These are phyloP conservation scores for Neoascochyta sp. DNA, from an alignment of 2,329 filamentous ascomycete species.

Conservation along the genomic window DNA sequence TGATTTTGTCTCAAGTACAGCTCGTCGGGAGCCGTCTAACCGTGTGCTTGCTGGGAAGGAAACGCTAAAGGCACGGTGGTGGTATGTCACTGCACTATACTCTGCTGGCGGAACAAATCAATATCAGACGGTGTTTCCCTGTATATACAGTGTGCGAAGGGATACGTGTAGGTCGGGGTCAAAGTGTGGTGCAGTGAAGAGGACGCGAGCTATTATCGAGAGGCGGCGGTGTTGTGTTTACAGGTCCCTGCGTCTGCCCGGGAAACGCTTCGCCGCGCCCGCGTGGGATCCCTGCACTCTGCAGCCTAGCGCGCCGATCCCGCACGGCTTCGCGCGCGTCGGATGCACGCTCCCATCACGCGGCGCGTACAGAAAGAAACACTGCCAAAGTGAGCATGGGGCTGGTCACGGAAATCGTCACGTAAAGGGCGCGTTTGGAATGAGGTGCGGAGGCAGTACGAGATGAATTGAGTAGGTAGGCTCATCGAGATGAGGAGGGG, in stretches of 20 bases:
- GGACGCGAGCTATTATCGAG: conserved; percentile 1
- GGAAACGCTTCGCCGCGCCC: conserved; percentile 15
- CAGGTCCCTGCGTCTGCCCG: conserved; percentile 17
- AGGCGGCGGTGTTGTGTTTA: conserved; percentile 15
- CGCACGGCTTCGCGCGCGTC: conserved; percentile 10
- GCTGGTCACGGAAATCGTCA: no score
- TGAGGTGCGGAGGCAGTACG: no score
- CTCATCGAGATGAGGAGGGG: no score
- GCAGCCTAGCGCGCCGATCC: conserved; percentile 2
- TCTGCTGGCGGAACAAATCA: not conserved
- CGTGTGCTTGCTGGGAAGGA: conserved; percentile 3
- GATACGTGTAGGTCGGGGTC: no score
- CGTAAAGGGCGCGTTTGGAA: no score
- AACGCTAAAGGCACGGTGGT: conserved; percentile 1
- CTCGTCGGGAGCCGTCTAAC: not conserved
- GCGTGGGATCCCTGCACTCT: conserved; percentile 12
- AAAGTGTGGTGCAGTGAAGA: not conserved
- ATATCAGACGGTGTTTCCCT: not conserved
- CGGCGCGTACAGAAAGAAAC: not conserved
- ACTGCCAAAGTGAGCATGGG: not conserved
- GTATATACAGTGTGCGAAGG: not conserved
- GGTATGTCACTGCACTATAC: not conserved
- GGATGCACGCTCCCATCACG: conserved; percentile 13
- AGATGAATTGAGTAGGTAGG: no score
- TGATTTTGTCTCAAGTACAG: conserved; percentile 2